Evolutionary conservation across 2,329 filamentous ascomycete genomes (phyloP), one percentile per base, ranked within the genome.

Genomic region (Pleomassaria siparia): DNA sequence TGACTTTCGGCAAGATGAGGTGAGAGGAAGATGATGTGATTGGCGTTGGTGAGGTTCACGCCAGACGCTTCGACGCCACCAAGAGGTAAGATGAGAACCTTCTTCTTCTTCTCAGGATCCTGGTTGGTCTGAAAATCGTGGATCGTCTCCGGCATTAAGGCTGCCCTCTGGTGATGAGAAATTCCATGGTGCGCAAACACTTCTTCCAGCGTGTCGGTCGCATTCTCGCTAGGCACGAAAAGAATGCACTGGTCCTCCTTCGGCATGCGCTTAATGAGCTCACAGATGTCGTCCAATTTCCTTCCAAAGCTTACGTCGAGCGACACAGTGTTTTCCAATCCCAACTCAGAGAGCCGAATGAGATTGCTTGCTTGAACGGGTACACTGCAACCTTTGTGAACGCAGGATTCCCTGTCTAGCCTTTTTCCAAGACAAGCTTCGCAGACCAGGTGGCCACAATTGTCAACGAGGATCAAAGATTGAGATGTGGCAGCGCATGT

Each of bases 21-120:
- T 0, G 78, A 75, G 2, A 85, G 63, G 62, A 88, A 87, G 25
- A 88, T 76, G 28, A 87, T 71, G 47, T 87, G 82, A 51, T 85
- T 86, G 0, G 83, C 83, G 30, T 76, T 77, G 39, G 82, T 80
- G 1, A 88, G 66, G 53, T 88, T 87, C 80, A 79, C 66, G 43
- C 85, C 85, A 25, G 84, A 77, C 2, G 84, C 80, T 44, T 80
- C 79, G 26, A 80, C 80, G 51, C 76, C 76, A 1, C 75, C 76
- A 2, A 83, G 70, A 47, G 82, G 79, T 24, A 88, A 68, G 13
- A 87, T 70, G 4, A 87, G 68, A 1, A 83, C 79, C 43, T 76
- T 80, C 24, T 63, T 67, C 18, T 40, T 63, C 53, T 13, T 64
- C 47, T 39, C 58, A 45, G 25, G 30, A 35, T 62, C 46, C 8